Conservation (phyloP, 495 filamentous ascomycete species). For the Aspergillus indologenus region DNA sequence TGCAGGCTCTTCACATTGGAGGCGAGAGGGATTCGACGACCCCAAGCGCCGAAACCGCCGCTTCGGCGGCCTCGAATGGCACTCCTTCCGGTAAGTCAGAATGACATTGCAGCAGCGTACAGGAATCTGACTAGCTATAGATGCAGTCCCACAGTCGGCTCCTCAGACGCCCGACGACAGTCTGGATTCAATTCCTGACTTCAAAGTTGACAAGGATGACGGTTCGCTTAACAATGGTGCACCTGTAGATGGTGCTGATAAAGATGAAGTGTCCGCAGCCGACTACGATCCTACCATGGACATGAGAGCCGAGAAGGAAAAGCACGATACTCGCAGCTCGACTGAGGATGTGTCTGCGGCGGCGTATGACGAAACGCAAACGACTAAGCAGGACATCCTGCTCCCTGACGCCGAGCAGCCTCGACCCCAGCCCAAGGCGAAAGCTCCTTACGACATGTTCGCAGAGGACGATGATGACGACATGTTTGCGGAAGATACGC, state of each 20-base stretch:
- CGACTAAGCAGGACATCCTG: conserved; percentile 54
- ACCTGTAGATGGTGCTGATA: conserved; percentile 50
- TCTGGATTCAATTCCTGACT: conserved; percentile 51
- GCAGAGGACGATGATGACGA: conserved; percentile 86
- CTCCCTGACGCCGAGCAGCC: conserved; percentile 44
- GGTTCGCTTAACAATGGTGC: conserved; percentile 64
- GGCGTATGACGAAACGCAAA: conserved; percentile 60
- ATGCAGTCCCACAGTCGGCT: conserved; percentile 30
- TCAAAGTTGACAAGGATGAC: conserved; percentile 55
- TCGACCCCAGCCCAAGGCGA: conserved; percentile 33
- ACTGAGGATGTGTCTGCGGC: conserved; percentile 55
- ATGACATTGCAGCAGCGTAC: background rate
- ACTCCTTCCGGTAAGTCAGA: conserved; percentile 28
- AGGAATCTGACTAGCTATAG: background rate
- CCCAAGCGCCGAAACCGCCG: conserved; percentile 44
- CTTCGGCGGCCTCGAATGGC: conserved; percentile 22
- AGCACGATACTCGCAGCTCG: conserved; percentile 61
- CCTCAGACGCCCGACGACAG: conserved; percentile 46
- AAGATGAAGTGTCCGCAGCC: conserved; percentile 84
- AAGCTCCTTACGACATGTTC: conserved; percentile 90
- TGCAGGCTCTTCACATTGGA: conserved; percentile 70
- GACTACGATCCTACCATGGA: conserved; percentile 94
- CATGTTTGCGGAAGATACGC: conserved; percentile 72
- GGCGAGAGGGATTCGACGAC: conserved; percentile 55
- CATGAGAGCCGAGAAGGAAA: conserved; percentile 81